Evolutionary conservation across 2,329 filamentous ascomycete genomes (phyloP).

Genomic region (Trichoderma hamatum): DNA sequence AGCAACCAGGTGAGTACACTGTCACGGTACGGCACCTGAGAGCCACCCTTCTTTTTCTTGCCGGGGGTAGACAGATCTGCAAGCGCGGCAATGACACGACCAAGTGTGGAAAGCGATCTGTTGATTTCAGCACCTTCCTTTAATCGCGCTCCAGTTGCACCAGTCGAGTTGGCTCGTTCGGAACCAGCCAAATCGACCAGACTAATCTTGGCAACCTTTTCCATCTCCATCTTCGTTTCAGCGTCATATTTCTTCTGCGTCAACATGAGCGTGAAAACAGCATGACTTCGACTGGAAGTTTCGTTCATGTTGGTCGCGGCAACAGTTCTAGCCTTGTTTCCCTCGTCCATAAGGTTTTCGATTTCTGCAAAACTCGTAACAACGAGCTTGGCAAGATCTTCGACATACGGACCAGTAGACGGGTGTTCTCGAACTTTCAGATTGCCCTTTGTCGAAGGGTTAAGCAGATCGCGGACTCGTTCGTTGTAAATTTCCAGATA

Average conservation of each 20-base stretch:
- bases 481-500: conserved; percentile 99
- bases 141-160: conserved; percentile 88
- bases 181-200: conserved; percentile 97
- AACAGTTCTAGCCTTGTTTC: conserved; percentile 97
- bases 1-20: conserved; percentile 94
- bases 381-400: conserved; percentile 93
- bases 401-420: conserved; percentile 95
- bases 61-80: conserved; percentile 80
- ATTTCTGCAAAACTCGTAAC: conserved; percentile 94
- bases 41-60: conserved; percentile 75
- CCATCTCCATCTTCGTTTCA: conserved; percentile 95
- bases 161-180: conserved; percentile 94
- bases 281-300: conserved; percentile 96
- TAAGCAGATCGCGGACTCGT: conserved; percentile 90
- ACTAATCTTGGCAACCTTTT: conserved; percentile 98
- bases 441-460: conserved; percentile 93
- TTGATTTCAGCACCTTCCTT: conserved; percentile 99
- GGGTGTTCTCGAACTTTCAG: conserved; percentile 97
- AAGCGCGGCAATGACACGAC: conserved; percentile 93
- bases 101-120: conserved; percentile 90
- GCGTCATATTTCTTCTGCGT: conserved; percentile 90
- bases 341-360: conserved; percentile 97
- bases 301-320: conserved; percentile 99
- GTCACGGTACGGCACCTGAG: conserved; percentile 92
- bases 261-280: conserved; percentile 93